Conservation (phyloP, 164 flowering plant genomes). For the Aristolochia californica region DNA sequence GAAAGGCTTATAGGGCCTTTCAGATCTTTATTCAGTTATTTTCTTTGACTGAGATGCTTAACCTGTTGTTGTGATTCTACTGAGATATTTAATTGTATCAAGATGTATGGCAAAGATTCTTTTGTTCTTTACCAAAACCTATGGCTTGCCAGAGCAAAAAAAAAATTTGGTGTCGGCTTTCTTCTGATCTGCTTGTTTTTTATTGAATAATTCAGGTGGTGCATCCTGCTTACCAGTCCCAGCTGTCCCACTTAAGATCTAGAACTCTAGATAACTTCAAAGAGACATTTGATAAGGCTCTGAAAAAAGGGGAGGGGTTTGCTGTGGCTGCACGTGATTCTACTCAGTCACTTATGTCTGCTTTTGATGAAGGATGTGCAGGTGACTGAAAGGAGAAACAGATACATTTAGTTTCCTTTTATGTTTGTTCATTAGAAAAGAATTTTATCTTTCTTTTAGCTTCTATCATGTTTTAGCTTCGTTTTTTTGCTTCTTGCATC, state of each 20-base stretch:
- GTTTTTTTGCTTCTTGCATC: too few species aligned
- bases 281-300: slow-evolving; percentile 65
- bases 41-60: too few species aligned
- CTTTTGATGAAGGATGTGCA: slow-evolving; percentile 67
- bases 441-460: not conserved
- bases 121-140: too few species aligned
- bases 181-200: too few species aligned
- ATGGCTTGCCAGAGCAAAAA: too few species aligned
- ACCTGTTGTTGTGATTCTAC: too few species aligned
- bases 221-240: slow-evolving; percentile 68
- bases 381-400: slow-evolving; percentile 34
- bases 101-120: too few species aligned
- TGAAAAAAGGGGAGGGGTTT: slow-evolving; percentile 64
- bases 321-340: slow-evolving; percentile 55
- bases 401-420: not conserved
- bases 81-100: too few species aligned
- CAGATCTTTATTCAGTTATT: too few species aligned
- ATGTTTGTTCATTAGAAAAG: not conserved
- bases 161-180: too few species aligned
- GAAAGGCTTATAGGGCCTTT: too few species aligned
- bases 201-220: slow-evolving; percentile 39
- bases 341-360: slow-evolving; percentile 33
- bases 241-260: slow-evolving; percentile 74
- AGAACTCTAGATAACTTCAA: slow-evolving; percentile 59
- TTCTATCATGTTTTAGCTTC: too few species aligned